phyloP scores from a whole-genome alignment of 202 grass and related monocot species.

The Eragrostis tef region DNA sequence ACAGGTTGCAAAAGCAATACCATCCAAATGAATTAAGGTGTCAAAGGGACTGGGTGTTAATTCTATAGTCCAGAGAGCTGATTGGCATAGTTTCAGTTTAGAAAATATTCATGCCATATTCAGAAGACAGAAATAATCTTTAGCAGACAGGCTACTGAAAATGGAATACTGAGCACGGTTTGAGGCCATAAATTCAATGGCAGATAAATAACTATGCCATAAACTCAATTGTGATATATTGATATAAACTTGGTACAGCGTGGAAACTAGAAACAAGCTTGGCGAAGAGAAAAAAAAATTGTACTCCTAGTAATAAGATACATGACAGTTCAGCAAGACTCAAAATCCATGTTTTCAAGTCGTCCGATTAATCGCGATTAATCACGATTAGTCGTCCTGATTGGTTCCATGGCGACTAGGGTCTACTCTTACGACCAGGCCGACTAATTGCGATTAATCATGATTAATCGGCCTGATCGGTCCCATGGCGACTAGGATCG shows the following conservation, averaged over 20 bases:
- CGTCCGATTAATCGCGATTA: no score
- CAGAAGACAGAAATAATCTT: neutral
- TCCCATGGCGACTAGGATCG: no score
- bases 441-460: no score
- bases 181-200: neutral
- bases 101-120: neutral
- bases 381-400: no score
- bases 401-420: no score
- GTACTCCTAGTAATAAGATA: neutral
- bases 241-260: neutral
- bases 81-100: neutral
- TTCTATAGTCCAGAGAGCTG: neutral
- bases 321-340: slow-evolving; percentile 8
- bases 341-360: no score
- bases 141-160: neutral
- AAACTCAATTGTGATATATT: neutral
- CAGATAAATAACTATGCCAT: neutral
- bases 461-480: no score
- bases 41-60: neutral
- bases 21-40: neutral
- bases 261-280: neutral
- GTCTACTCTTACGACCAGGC: no score
- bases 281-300: neutral
- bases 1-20: neutral
- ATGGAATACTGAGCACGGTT: neutral